Evolutionary conservation across 2,329 filamentous ascomycete genomes (phyloP).

Genomic region (Fusarium proliferatum): DNA sequence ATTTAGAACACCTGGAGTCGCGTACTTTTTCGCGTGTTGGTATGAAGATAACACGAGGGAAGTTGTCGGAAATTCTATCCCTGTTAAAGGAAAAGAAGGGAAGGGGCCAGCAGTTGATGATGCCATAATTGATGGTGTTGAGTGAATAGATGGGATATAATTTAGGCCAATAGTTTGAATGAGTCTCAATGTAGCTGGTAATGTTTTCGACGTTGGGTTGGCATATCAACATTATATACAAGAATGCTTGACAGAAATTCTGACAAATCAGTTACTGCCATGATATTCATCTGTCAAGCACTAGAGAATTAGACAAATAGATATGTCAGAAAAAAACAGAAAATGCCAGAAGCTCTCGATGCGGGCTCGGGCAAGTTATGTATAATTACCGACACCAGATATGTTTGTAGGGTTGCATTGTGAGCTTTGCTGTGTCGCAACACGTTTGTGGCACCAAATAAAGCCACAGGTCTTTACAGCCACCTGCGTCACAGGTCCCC

Average conservation of each 20-base stretch:
- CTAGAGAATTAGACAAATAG: fast-evolving
- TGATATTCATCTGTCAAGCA: fast-evolving
- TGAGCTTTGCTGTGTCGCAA: background rate
- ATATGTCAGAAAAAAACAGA: fast-evolving
- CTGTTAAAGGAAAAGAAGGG: background rate
- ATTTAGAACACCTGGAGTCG: background rate
- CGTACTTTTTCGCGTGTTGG: no score
- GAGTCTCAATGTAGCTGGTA: background rate
- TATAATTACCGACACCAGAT: background rate
- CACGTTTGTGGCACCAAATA: background rate
- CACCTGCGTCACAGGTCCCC: background rate
- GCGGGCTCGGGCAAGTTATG: background rate
- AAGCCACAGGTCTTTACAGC: background rate
- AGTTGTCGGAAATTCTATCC: background rate
- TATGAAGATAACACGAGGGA: background rate
- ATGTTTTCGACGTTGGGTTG: background rate
- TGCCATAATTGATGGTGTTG: fast-evolving
- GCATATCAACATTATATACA: fast-evolving
- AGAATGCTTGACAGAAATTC: fast-evolving
- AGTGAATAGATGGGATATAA: no score
- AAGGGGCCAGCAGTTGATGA: background rate
- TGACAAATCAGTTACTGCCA: fast-evolving
- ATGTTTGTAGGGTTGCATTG: no score
- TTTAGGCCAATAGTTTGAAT: background rate
- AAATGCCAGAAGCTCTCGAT: fast-evolving